Base-by-base conservation (phyloP, 306 rosid genomes). In the Cicer yamashitae region DNA sequence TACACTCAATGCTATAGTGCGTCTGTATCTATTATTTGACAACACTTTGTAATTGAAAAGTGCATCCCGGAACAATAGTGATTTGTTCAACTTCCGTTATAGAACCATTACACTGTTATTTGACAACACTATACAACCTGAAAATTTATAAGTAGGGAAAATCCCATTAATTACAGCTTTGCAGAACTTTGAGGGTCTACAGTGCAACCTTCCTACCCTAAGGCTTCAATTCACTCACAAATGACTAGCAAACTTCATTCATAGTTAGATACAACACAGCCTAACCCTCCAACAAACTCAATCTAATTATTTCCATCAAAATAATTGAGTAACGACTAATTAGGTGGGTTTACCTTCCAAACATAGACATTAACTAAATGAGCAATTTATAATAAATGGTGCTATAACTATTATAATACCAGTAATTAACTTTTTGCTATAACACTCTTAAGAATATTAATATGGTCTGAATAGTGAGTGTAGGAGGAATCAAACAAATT, bases 361-460 rank as follows among this genome's bases (percentile, higher is more conserved):
- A 62, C 44, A 78, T 62, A 62, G 7, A 63, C 41, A 52, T 79
- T 6, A 41, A 71, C 50, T n/a, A 41, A 44, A 59, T 60, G 14
- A 38, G 5, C 10, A 38, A 25, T 34, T 67, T 34, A 65, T 68
- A 57, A 65, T 68, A 57, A 68, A 14, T 6, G 12, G 13, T 4
- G 22, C 10, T 48, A 43, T 4, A 60, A 59, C 4, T 58, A 20
- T 18, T 39, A 39, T 20, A 34, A 34, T 18, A n/a, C 17, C 59
- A 50, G 60, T 62, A 22, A 48, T 37, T 14, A 41, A 5, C 8
- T 25, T 59, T 40, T 57, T n/a, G 40, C 50, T 10, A 47, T n/a
- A 64, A 78, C 58, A 34, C 22, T 72, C 69, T 53, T 8, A n/a
- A 62, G 53, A 52, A 72, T 1, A 6, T 25, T 10, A 1, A 57